These are phyloP conservation scores for Aspergillus sojae DNA, from an alignment of 2,329 filamentous ascomycete genomes.

Conservation along the genomic window DNA sequence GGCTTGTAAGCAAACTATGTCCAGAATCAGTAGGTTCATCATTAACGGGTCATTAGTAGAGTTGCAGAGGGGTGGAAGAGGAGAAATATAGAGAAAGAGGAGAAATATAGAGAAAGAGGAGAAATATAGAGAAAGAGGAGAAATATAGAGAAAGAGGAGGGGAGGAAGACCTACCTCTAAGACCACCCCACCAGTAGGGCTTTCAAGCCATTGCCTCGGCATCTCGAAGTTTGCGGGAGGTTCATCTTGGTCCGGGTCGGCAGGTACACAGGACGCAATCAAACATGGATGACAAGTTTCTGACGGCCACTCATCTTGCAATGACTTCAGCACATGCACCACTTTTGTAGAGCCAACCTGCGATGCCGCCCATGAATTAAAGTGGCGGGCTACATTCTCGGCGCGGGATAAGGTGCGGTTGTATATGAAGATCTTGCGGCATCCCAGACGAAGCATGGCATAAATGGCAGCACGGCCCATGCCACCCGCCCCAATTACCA, in stretches of 20 bases:
- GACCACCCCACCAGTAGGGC: constrained; percentile 73
- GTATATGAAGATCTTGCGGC: constrained; percentile 73
- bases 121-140: no score
- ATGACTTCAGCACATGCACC: constrained; percentile 59
- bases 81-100: not conserved
- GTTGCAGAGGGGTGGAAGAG: not conserved
- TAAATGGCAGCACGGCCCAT: constrained; percentile 81
- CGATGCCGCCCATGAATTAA: constrained; percentile 56
- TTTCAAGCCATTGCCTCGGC: constrained; percentile 70
- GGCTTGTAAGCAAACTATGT: constrained; percentile 66
- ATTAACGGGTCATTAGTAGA: not conserved
- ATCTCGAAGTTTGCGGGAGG: constrained; percentile 71
- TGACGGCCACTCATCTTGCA: constrained; percentile 66
- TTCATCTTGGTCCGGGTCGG: constrained; percentile 64
- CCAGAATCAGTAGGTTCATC: not conserved
- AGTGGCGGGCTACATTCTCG: constrained; percentile 68
- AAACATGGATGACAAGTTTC: constrained; percentile 68
- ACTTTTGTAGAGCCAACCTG: constrained; percentile 41
- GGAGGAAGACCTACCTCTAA: constrained; percentile 58
- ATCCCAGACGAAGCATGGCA: constrained; percentile 75
- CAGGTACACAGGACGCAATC: constrained; percentile 75
- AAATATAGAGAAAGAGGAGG: not conserved
- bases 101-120: not conserved
- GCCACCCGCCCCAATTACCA: constrained; percentile 65
- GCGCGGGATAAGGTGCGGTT: constrained; percentile 72